A percentile compares a stretch with the other conserved stretches of the same genome.
These are phyloP conservation scores for Periconia sp. DNA, from an alignment of 2,329 filamentous ascomycete species.

Conservation along the genomic window DNA sequence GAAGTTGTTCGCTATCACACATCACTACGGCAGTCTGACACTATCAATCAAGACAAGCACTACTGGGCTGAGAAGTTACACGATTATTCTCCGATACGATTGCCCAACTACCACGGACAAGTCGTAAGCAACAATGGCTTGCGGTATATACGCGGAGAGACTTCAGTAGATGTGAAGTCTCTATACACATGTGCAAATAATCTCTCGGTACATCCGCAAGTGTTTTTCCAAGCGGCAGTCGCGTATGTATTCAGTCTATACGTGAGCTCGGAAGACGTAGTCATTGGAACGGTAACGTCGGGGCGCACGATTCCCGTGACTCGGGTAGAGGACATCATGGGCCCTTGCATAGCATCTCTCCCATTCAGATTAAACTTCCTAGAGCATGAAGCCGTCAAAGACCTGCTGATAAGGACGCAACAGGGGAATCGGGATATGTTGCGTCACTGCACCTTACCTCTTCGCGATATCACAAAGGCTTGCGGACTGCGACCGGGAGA, in stretches of 20 bases:
- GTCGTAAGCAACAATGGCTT: conserved; percentile 9
- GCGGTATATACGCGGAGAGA: conserved; percentile 20
- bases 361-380: conserved; percentile 68
- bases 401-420: conserved; percentile 67
- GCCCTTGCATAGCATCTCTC: conserved; percentile 76
- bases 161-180: conserved; percentile 13
- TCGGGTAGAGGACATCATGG: conserved; percentile 72
- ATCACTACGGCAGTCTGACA: conserved; percentile 5
- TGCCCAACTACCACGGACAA: conserved; percentile 62
- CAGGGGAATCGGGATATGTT: conserved; percentile 66
- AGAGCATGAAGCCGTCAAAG: conserved; percentile 54
- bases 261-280: conserved; percentile 64
- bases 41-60: conserved; percentile 26
- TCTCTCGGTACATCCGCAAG: conserved; percentile 62
- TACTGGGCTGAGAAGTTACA: conserved; percentile 73
- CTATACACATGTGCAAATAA: conserved; percentile 25
- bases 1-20: conserved; percentile 58
- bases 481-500: conserved; percentile 58
- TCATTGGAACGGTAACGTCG: conserved; percentile 79
- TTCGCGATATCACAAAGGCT: conserved; percentile 69
- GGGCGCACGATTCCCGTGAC: conserved; percentile 73
- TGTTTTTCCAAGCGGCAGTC: conserved; percentile 74
- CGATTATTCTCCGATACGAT: conserved; percentile 54
- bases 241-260: conserved; percentile 67
- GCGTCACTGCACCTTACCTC: conserved; percentile 62